phyloP scores from a whole-genome alignment of 331 rosid species.

The Prunus yedoensis region DNA sequence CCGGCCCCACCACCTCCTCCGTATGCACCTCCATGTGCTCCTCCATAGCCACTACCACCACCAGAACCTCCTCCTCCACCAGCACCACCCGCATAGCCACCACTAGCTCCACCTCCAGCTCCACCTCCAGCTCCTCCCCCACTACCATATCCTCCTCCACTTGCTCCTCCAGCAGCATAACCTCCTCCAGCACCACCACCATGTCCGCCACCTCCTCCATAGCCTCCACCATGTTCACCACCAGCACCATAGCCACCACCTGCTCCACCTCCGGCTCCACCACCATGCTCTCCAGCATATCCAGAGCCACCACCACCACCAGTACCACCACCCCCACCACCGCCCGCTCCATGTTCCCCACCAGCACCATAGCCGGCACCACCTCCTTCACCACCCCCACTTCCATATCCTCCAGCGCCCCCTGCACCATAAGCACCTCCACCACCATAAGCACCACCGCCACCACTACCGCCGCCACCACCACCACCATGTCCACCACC shows the following conservation, averaged over 20 bases:
- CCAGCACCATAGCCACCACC: conserved; percentile 15
- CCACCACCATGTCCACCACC: conserved; percentile 29
- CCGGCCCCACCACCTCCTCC: conserved; percentile 10
- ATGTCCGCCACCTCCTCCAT: conserved; percentile 16
- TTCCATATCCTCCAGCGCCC: conserved; percentile 44
- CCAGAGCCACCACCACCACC: conserved; percentile 19
- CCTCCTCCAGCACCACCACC: conserved; percentile 22
- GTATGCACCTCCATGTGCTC: conserved; percentile 16
- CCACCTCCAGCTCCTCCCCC: conserved; percentile 14
- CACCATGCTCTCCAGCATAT: conserved; percentile 18
- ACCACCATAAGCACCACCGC: neutral
- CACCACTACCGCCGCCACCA: conserved; percentile 39
- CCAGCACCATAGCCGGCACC: conserved; percentile 1
- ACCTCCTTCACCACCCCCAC: conserved; percentile 40
- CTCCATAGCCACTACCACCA: neutral
- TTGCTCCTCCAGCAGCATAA: neutral
- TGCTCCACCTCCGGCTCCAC: conserved; percentile 22
- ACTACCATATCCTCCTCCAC: conserved; percentile 9
- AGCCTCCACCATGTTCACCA: conserved; percentile 6
- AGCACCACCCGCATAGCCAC: neutral
- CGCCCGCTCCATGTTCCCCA: neutral
- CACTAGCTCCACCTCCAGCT: conserved; percentile 6
- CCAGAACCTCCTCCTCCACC: conserved; percentile 16
- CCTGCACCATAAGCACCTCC: conserved; percentile 32
- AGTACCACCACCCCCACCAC: neutral